Conservation (phyloP, 2,329 filamentous ascomycete species). For the Monosporascus ibericus region DNA sequence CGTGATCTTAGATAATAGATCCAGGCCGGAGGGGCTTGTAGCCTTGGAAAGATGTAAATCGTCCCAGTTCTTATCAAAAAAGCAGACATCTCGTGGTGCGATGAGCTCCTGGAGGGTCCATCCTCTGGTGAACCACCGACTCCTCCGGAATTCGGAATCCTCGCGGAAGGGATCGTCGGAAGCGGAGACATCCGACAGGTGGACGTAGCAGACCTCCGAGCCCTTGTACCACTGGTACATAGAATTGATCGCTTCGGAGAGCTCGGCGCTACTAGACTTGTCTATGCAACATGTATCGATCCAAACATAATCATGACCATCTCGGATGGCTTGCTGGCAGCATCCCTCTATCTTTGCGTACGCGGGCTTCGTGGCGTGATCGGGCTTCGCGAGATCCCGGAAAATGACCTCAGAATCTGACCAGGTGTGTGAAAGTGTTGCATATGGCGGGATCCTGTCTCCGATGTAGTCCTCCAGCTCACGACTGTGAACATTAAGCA, state of each 20-base stretch:
- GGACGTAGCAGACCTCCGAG: not conserved
- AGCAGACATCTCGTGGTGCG: slow-evolving; percentile 6
- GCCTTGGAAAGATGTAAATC: not conserved
- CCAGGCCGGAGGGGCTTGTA: too few species aligned
- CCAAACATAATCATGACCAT: not conserved
- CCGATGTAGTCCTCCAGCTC: too few species aligned
- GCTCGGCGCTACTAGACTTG: not conserved
- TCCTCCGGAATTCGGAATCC: not conserved
- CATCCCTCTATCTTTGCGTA: not conserved
- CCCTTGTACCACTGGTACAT: not conserved
- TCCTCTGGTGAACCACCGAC: slow-evolving; percentile 3
- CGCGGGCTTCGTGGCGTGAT: not conserved
- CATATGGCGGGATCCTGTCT: slow-evolving; percentile 3
- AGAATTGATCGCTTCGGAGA: not conserved
- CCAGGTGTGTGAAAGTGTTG: slow-evolving; percentile 13
- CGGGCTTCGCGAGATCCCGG: not conserved
- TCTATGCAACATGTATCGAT: slow-evolving; percentile 1
- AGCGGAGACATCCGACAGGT: not conserved
- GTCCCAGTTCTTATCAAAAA: slow-evolving; percentile 9
- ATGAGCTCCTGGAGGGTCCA: slow-evolving; percentile 11
- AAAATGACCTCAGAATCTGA: not conserved
- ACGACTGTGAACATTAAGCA: too few species aligned
- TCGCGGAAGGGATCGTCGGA: not conserved
- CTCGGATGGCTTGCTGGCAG: not conserved
- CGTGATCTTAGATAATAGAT: too few species aligned